phyloP scores from a whole-genome alignment of 441 rosid genomes.

The Arabidopsis lyrata region DNA sequence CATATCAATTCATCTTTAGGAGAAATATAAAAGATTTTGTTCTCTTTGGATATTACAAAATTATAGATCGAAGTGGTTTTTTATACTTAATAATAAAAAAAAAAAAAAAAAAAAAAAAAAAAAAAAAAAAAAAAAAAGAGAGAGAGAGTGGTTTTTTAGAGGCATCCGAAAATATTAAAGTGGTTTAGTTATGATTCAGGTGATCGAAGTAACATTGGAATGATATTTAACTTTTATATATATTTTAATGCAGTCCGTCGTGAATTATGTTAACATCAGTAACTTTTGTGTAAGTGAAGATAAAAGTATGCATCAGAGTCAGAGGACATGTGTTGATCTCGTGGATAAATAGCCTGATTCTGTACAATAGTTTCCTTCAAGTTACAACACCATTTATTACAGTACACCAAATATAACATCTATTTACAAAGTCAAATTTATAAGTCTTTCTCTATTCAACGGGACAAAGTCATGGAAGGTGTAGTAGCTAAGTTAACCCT shows the following conservation, averaged over 20 bases:
- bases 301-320: conserved; percentile 19
- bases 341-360: conserved; percentile 27
- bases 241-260: background rate
- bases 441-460: background rate
- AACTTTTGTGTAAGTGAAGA: conserved; percentile 7
- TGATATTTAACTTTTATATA: background rate
- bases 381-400: conserved; percentile 23
- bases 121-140: background rate
- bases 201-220: background rate
- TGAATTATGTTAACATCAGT: background rate
- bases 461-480: conserved; percentile 17
- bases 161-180: background rate
- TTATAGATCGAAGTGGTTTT: too few species aligned
- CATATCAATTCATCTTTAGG: background rate
- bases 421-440: conserved; percentile 12
- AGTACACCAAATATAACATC: background rate
- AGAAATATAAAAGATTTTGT: background rate
- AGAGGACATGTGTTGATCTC: conserved; percentile 38
- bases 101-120: background rate
- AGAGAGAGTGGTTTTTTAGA: background rate
- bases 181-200: background rate
- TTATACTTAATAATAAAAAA: background rate
- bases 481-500: conserved; percentile 32
- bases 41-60: background rate
- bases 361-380: background rate